A percentile compares a stretch with the other conserved stretches of the same genome.
phyloP scores from a whole-genome alignment of 441 rosid genomes.

The Flueggea neowawraea region DNA sequence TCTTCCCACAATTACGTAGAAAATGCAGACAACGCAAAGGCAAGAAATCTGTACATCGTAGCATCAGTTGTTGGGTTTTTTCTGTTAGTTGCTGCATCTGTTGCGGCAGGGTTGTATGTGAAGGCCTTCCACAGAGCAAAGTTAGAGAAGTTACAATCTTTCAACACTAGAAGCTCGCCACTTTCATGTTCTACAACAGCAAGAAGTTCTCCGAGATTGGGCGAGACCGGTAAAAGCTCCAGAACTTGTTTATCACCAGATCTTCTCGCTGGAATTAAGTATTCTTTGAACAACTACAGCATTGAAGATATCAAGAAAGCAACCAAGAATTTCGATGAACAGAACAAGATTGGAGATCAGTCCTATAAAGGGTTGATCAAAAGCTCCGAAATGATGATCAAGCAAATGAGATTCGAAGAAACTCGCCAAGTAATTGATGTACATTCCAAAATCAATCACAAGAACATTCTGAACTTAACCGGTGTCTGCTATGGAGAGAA shows the following conservation, averaged over 20 bases:
- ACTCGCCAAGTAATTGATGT: constrained; percentile 35
- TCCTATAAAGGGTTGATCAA: constrained; percentile 33
- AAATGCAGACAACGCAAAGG: constrained; percentile 10
- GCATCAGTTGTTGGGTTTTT: constrained; percentile 40
- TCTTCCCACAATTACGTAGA: constrained; percentile 33
- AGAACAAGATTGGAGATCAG: constrained; percentile 26
- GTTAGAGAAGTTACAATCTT: constrained; percentile 24
- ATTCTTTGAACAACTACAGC: constrained; percentile 32
- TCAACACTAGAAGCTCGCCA: constrained; percentile 35
- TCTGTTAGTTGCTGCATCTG: constrained; percentile 18
- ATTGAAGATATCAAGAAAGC: constrained; percentile 37
- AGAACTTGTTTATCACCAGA: constrained; percentile 50
- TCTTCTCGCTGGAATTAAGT: constrained; percentile 48
- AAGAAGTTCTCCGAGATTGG: constrained; percentile 34
- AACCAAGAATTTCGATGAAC: constrained; percentile 36
- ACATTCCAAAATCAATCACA: constrained; percentile 54
- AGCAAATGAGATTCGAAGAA: constrained; percentile 41
- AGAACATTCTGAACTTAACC: constrained; percentile 39
- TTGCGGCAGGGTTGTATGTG: constrained; percentile 30
- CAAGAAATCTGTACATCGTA: constrained; percentile 33
- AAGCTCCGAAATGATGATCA: constrained; percentile 40
- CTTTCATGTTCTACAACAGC: constrained; percentile 24
- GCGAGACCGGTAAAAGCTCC: constrained; percentile 32
- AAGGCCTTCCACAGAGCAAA: constrained; percentile 25
- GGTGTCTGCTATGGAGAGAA: constrained; percentile 52